Evolutionary conservation across 1,284 basidiomycete species (phyloP), one percentile per base, ranked within the genome.

Genomic region (Laetiporus sulphureus): DNA sequence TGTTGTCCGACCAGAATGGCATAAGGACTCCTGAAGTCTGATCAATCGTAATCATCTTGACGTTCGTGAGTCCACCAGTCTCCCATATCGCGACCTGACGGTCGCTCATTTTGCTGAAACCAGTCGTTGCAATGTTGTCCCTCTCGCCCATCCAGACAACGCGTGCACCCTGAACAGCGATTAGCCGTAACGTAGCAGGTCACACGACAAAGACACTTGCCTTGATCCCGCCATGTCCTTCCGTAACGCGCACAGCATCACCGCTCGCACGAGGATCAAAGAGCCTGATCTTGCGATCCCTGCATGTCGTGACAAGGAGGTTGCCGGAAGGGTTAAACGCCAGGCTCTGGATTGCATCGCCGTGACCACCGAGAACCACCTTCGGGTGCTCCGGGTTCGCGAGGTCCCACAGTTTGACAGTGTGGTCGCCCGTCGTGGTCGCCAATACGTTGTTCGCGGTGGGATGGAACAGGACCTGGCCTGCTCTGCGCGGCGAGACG

Each of bases 1-100:
- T 85, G 65, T 95, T 96, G 53, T 97, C 93, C 36, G 79, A 83
- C 82, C 91, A 99, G 79, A 95, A 97, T 1, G 95, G 95, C 91
- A 98, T 97, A 40, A 96, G 65, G 30, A 97, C 91, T 37, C 95
- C 94, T 19, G 91, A 80, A 42, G 84, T 87, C 61, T 92, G 90
- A 64, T 96, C 93, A 48, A 95, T 71, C 18, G 72, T 75, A 41
- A 79, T 69, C 45, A 79, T 90, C 68, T 91, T 91, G 51, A 92
- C 54, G 59, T 79, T 88, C 35, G 60, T 69, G 45, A 95, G 62
- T 16, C 77, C 72, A 3, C 79, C 75, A 1, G 85, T 78, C 57
- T 95, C 91, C 91, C 91, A 95, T 32, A 98, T 67, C 45, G 74
- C 76, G 44, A 94, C 73, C 64, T 98, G 92, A 8, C 94, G 75